These are phyloP conservation scores for Colletotrichum paranaense DNA, from an alignment of 2,329 filamentous ascomycete species.

Conservation along the genomic window DNA sequence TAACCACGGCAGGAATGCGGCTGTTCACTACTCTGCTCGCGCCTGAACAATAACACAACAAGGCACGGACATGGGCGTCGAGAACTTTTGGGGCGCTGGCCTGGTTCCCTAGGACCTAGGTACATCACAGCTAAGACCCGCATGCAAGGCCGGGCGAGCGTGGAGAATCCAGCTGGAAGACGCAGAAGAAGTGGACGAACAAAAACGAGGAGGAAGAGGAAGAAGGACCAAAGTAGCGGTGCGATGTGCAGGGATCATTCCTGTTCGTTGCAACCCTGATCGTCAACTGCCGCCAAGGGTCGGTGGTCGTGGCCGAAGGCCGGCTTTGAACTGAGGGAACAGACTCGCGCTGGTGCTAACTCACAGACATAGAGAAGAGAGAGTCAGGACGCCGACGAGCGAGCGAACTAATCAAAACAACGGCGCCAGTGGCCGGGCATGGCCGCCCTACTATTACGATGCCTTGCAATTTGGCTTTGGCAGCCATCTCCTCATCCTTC, in stretches of 20 bases:
- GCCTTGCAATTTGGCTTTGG: slow-evolving; percentile 25
- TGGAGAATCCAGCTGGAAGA: slow-evolving; percentile 25
- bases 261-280: slow-evolving; percentile 36
- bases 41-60: slow-evolving; percentile 10
- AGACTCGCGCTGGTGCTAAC: slow-evolving; percentile 25
- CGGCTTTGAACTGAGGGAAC: slow-evolving; percentile 23
- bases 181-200: slow-evolving; percentile 32
- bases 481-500: slow-evolving; percentile 14
- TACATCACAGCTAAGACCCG: slow-evolving; percentile 23
- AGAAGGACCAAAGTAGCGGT: slow-evolving; percentile 33
- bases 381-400: slow-evolving; percentile 13
- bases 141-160: slow-evolving; percentile 27
- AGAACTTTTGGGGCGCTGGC: background rate
- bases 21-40: slow-evolving; percentile 12
- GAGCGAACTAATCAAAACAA: slow-evolving; percentile 34
- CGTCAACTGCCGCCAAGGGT: slow-evolving; percentile 37
- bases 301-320: slow-evolving; percentile 31
- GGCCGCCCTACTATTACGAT: slow-evolving; percentile 14
- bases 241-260: slow-evolving; percentile 29
- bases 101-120: slow-evolving; percentile 1
- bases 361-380: slow-evolving; percentile 3
- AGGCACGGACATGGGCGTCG: background rate
- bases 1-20: slow-evolving; percentile 5
- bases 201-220: slow-evolving; percentile 6
- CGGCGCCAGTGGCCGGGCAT: slow-evolving; percentile 14